Percentiles rank a stretch among this genome's conserved stretches.
Conservation (phyloP, 2,329 filamentous ascomycete genomes). For the Incumbomyces delicatus region DNA sequence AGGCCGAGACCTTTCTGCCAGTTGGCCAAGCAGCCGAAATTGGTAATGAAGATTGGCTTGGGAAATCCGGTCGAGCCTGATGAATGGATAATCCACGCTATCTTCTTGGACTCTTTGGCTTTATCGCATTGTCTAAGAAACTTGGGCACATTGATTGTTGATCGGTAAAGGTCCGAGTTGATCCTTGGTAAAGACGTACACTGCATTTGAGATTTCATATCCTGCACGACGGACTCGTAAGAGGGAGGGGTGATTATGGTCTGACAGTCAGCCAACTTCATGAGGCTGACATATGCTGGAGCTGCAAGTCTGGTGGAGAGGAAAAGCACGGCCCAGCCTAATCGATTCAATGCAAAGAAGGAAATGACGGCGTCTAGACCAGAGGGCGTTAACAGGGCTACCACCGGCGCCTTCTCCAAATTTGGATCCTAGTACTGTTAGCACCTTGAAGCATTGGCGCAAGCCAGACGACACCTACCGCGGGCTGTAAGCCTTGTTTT, state of each 20-base stretch:
- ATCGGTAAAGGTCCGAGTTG: slow-evolving; percentile 5
- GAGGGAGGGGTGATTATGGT: slow-evolving; percentile 12
- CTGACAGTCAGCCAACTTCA: slow-evolving; percentile 31
- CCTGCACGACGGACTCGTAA: slow-evolving; percentile 6
- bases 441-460: no score
- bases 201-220: slow-evolving; percentile 5
- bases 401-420: slow-evolving; percentile 9
- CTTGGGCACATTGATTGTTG: slow-evolving; percentile 5
- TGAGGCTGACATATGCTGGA: slow-evolving; percentile 35
- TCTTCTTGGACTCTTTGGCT: slow-evolving; percentile 19
- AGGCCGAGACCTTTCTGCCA: slow-evolving; percentile 12
- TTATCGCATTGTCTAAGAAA: slow-evolving; percentile 8
- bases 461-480: slow-evolving; percentile 1
- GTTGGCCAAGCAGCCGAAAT: slow-evolving; percentile 20
- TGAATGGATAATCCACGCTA: slow-evolving; percentile 37
- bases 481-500: slow-evolving; percentile 9
- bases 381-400: slow-evolving; percentile 10
- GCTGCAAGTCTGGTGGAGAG: slow-evolving; percentile 46
- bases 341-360: slow-evolving; percentile 40
- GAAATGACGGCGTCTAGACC: slow-evolving; percentile 14
- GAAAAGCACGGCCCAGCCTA: slow-evolving; percentile 47
- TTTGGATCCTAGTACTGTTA: slow-evolving; percentile 1
- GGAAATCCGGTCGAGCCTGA: slow-evolving; percentile 41
- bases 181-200: slow-evolving; percentile 3
- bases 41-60: slow-evolving; percentile 37